A percentile compares a stretch with the other conserved stretches of the same genome.
Conservation (phyloP, 306 rosid genomes). For the Calophaca sinica region DNA sequence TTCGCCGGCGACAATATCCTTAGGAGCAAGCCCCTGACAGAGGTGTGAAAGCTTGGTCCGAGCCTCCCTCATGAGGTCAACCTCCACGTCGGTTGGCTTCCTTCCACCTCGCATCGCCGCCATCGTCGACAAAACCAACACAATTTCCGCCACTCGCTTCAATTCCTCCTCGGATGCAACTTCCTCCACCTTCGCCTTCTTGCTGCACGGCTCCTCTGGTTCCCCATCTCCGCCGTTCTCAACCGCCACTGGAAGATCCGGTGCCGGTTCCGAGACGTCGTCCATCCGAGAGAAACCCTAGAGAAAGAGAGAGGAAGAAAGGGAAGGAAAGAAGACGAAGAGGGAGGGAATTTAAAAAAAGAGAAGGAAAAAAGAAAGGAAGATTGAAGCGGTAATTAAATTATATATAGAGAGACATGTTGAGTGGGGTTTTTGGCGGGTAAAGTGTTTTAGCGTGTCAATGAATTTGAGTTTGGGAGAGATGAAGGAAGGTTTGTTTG, state of each 20-base stretch:
- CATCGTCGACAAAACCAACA: conserved; percentile 83
- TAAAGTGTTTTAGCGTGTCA: not conserved
- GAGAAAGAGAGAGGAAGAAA: conserved; percentile 29
- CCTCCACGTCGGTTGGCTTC: conserved; percentile 72
- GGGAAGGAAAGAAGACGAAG: conserved; percentile 11
- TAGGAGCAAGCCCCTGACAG: conserved; percentile 77
- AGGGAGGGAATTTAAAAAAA: conserved; percentile 36
- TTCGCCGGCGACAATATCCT: conserved; percentile 76
- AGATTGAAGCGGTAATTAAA: not conserved
- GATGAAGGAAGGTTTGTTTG: not conserved
- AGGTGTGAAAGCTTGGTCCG: conserved; percentile 68
- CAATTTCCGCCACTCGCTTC: conserved; percentile 93
- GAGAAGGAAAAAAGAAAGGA: not conserved
- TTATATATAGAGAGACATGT: not conserved
- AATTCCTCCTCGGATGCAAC: conserved; percentile 36
- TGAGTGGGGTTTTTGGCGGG: conserved; percentile 1
- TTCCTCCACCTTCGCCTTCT: conserved; percentile 62
- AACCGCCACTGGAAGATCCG: conserved; percentile 32
- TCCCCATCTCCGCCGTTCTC: conserved; percentile 55
- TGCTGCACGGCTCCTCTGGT: conserved; percentile 47
- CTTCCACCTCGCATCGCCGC: conserved; percentile 76
- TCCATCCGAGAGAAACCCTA: conserved; percentile 62
- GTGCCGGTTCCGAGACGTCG: not conserved
- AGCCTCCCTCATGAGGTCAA: conserved; percentile 85
- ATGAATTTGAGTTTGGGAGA: conserved; percentile 6